Percentiles rank a stretch among this genome's conserved stretches.
These are phyloP conservation scores for Neurospora sp. DNA, from an alignment of 495 filamentous ascomycete genomes.

Conservation along the genomic window DNA sequence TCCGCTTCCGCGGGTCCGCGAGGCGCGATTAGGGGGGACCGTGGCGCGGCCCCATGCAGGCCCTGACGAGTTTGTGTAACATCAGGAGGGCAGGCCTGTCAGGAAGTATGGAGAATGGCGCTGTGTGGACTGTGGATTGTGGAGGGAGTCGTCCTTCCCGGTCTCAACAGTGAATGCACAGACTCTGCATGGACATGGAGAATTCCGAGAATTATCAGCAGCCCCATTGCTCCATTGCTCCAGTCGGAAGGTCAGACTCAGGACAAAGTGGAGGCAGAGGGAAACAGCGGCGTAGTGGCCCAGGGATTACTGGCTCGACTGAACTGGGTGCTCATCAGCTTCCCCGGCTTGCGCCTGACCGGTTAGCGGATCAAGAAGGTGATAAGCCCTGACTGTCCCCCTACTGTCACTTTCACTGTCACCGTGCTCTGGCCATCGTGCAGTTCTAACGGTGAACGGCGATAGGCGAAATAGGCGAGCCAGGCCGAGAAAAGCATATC, in stretches of 20 bases:
- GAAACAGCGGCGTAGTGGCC: not conserved
- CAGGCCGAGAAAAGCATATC: not conserved
- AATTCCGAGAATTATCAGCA: not conserved
- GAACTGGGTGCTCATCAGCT: too few species aligned
- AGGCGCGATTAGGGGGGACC: not conserved
- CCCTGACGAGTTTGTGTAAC: not conserved
- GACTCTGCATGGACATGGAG: not conserved
- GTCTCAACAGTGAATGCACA: not conserved
- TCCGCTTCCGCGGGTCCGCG: not conserved
- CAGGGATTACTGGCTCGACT: not conserved
- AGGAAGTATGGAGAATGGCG: not conserved
- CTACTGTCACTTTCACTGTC: not conserved
- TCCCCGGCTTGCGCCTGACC: not conserved
- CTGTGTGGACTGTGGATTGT: not conserved
- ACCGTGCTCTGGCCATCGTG: not conserved
- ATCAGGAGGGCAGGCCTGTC: not conserved
- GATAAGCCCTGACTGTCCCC: not conserved
- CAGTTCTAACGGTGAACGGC: not conserved
- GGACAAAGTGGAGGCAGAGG: not conserved
- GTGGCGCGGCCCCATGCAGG: not conserved
- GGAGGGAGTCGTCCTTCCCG: not conserved
- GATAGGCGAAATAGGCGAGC: not conserved
- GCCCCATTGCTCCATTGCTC: not conserved
- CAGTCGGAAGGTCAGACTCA: not conserved
- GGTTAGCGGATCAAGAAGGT: not conserved